Percentiles rank a stretch among this genome's conserved stretches.
phyloP scores from a whole-genome alignment of 164 flowering plant genomes.

The Nelumbo lutea region DNA sequence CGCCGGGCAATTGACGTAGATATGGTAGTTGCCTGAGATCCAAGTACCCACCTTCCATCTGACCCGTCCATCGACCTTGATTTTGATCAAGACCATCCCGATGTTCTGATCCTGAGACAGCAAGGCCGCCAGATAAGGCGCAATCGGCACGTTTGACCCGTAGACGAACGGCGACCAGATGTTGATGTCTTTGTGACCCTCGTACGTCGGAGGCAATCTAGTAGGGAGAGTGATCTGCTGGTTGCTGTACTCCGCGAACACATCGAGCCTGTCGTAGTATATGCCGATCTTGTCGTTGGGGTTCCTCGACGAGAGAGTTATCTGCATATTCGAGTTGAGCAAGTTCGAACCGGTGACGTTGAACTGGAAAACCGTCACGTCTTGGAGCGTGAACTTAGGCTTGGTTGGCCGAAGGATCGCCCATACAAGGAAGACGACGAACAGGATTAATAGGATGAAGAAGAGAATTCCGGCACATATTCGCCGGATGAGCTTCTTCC shows the following conservation, averaged over 20 bases:
- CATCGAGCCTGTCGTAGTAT: slow-evolving; percentile 65
- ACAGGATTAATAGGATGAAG: slow-evolving; percentile 17
- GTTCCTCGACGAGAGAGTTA: slow-evolving; percentile 59
- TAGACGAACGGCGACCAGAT: slow-evolving; percentile 66
- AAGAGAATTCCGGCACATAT: slow-evolving; percentile 6
- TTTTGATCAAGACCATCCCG: slow-evolving; percentile 32
- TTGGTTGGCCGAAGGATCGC: slow-evolving; percentile 29
- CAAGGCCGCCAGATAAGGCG: slow-evolving; percentile 47
- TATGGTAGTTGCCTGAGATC: slow-evolving; percentile 49
- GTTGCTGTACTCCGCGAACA: slow-evolving; percentile 52
- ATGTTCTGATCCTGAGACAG: slow-evolving; percentile 34
- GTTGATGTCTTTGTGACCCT: slow-evolving; percentile 57
- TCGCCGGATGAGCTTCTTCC: slow-evolving; percentile 4
- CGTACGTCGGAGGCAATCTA: slow-evolving; percentile 46
- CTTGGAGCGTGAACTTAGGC: slow-evolving; percentile 64
- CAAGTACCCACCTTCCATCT: slow-evolving; percentile 64
- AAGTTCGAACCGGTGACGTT: slow-evolving; percentile 49
- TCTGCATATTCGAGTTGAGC: slow-evolving; percentile 54
- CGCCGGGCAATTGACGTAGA: slow-evolving; percentile 57
- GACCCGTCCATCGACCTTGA: slow-evolving; percentile 59
- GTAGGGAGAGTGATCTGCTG: slow-evolving; percentile 68
- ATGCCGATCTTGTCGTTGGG: slow-evolving; percentile 62
- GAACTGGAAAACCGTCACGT: slow-evolving; percentile 72
- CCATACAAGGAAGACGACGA: slow-evolving; percentile 28
- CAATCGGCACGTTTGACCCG: slow-evolving; percentile 56